These are phyloP conservation scores for Fusarium verrucosum DNA, from an alignment of 2,329 filamentous ascomycete genomes.

Conservation along the genomic window DNA sequence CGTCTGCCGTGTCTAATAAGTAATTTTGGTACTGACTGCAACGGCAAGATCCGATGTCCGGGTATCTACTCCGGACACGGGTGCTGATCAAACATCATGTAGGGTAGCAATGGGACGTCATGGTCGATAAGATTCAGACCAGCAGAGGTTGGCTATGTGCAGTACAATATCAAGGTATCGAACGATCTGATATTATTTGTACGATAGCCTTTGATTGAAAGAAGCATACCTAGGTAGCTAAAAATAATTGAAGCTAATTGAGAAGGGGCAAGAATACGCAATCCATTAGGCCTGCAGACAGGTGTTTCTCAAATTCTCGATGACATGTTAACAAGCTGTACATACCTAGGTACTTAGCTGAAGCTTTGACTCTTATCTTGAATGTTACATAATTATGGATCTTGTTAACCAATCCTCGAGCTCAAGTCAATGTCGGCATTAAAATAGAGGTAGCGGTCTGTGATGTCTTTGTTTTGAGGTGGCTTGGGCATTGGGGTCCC, in stretches of 20 bases:
- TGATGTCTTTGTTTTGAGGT: neutral
- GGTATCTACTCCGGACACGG: neutral
- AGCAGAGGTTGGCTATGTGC: neutral
- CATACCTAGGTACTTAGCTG: no score
- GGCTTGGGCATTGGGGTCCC: slow-evolving; percentile 11
- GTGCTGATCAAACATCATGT: slow-evolving; percentile 9
- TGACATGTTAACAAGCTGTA: neutral
- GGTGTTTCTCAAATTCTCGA: neutral
- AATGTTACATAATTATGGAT: neutral
- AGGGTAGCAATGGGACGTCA: slow-evolving; percentile 32
- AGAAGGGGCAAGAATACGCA: neutral
- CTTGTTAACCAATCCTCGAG: neutral
- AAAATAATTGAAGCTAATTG: neutral
- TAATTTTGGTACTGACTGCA: neutral
- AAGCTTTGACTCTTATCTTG: neutral
- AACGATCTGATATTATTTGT: neutral
- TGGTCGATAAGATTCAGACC: slow-evolving; percentile 18
- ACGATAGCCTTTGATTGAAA: neutral
- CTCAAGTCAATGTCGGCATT: neutral
- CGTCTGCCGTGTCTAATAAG: neutral
- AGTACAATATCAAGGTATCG: neutral
- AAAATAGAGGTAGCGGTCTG: slow-evolving; percentile 5
- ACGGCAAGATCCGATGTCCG: slow-evolving; percentile 8
- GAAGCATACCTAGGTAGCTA: no score
- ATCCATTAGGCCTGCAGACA: neutral